Base-by-base conservation (phyloP, 192 early-diverging fungal genomes). In the Podila epigama region DNA sequence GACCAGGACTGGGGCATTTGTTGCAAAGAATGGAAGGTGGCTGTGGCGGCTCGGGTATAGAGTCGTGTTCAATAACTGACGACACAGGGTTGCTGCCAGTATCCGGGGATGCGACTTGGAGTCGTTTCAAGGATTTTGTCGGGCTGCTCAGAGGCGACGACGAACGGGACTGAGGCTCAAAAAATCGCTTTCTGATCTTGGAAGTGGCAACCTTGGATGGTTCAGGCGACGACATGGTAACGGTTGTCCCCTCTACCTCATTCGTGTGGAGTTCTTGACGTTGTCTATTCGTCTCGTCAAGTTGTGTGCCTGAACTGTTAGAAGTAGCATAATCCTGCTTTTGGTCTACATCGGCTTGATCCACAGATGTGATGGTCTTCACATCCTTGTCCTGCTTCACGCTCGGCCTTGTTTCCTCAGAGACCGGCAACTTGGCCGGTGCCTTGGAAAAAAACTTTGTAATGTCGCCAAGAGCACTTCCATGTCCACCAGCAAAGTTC, bases 391-490 rank as follows among this genome's bases (percentile, higher is more conserved):
- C 60, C 36, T 34, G 9, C 32, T 18, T 35, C 33, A 28, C 28
- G 16, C n/a, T 25, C 5, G 56, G 13, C 16, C 9, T 37, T 58
- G 68, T n/a, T n/a, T 20, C 36, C 35, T 29, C 9, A 12, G 6
- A 13, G 1, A n/a, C 20, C 28, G 27, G 41, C 3, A 31, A 12
- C 10, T 33, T 44, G 5, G 48, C 31, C 12, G 73, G 57, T 31
- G 60, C 56, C 41, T 68, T 77, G 15, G 73, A 68, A 59, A 77
- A 77, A 37, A 77, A 77, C 56, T 77, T 77, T 52, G 73, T 77
- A 35, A 77, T 77, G 39, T 77, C 66, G 7, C 66, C 66, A 60
- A 77, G 51, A 3, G 66, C 60, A 54, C 60, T 64, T 11, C 55
- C 66, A 32, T 54, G 41, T 9, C 65, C 66, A 1, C 28, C 61